phyloP scores from a whole-genome alignment of 2,329 filamentous ascomycete genomes.

The Fusarium sp. region DNA sequence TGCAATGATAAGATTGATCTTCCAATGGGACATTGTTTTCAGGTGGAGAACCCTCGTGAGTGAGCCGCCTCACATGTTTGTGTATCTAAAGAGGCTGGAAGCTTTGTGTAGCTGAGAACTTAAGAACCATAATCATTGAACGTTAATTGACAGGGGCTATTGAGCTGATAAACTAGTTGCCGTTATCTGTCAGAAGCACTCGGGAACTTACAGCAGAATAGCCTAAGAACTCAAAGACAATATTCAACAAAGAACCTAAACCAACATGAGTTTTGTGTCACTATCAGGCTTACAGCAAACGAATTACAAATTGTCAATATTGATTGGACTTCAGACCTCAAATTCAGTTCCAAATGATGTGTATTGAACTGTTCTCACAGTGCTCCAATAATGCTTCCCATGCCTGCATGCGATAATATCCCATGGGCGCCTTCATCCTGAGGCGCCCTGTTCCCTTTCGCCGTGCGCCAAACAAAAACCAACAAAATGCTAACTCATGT shows the following conservation, averaged over 20 bases:
- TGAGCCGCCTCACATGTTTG: constrained; percentile 15
- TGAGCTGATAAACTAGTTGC: background rate
- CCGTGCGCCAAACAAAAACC: constrained; percentile 41
- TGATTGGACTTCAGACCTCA: background rate
- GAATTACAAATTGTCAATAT: background rate
- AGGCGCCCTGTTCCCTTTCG: constrained; percentile 22
- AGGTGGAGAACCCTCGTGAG: constrained; percentile 24
- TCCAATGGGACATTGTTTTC: constrained; percentile 33
- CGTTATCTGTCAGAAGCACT: background rate
- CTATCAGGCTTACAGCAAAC: background rate
- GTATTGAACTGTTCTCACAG: background rate
- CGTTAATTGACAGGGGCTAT: background rate
- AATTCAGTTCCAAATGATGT: background rate
- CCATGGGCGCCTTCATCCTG: background rate
- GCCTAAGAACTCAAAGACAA: background rate
- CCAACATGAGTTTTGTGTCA: background rate
- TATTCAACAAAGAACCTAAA: background rate
- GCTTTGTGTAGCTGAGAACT: background rate
- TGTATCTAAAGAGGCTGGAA: constrained; percentile 4
- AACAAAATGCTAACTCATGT: constrained; percentile 15
- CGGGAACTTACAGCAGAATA: background rate
- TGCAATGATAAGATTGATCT: constrained; percentile 32
- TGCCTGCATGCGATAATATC: constrained; percentile 3
- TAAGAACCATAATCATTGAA: background rate
- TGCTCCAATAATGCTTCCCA: constrained; percentile 22